Conservation (phyloP, 352 stramenopile genomes). For the Pythium aphanidermatum region DNA sequence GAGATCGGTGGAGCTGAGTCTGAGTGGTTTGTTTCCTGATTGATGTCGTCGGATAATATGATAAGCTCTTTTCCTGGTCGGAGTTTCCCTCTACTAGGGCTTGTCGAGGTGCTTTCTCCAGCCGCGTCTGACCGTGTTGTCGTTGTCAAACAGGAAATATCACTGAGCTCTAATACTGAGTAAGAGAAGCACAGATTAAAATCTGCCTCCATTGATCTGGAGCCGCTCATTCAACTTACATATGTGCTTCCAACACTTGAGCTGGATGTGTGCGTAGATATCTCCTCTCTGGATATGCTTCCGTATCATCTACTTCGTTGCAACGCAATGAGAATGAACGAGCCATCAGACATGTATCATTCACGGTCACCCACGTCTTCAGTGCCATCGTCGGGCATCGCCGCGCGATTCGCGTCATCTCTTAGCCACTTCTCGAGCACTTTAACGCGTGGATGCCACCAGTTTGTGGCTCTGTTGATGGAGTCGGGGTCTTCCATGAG, state of each 20-base stretch:
- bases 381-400: constrained; percentile 59
- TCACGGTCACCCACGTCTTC: constrained; percentile 52
- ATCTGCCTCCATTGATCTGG: background rate
- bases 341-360: background rate
- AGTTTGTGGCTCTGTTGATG: constrained; percentile 35
- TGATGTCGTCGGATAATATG: constrained; percentile 48
- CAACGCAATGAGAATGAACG: background rate
- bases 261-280: constrained; percentile 48
- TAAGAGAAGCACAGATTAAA: no score
- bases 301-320: constrained; percentile 45
- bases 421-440: constrained; percentile 66
- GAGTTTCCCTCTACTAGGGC: constrained; percentile 67
- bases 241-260: constrained; percentile 80
- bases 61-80: constrained; percentile 74
- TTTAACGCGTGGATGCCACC: constrained; percentile 65
- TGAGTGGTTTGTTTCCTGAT: constrained; percentile 4
- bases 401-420: constrained; percentile 47
- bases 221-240: constrained; percentile 25
- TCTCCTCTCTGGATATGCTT: constrained; percentile 64
- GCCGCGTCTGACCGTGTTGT: constrained; percentile 6
- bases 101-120: constrained; percentile 18
- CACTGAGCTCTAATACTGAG: constrained; percentile 59
- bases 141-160: constrained; percentile 34
- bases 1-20: constrained; percentile 14
- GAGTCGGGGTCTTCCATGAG: constrained; percentile 40